These are phyloP conservation scores for Ceratobasidium theobromae DNA, from an alignment of 1,284 basidiomycete species.

Conservation along the genomic window DNA sequence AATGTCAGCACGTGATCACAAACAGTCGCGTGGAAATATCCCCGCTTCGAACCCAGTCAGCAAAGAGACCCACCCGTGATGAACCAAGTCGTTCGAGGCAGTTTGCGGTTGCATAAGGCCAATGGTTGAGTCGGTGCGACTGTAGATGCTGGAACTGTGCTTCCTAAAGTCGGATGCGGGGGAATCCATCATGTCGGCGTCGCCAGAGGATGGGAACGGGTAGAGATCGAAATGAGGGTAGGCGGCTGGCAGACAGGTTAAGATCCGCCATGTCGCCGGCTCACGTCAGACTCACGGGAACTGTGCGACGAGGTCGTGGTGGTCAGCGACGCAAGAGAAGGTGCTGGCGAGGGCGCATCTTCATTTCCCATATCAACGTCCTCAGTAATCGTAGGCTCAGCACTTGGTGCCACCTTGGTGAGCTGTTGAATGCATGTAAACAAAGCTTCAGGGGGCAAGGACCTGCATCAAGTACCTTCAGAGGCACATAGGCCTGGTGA, in stretches of 20 bases:
- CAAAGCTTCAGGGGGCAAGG: background rate
- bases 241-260: conserved; percentile 44
- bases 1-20: background rate
- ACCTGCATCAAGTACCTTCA: conserved; percentile 37
- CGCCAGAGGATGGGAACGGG: conserved; percentile 53
- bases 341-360: conserved; percentile 12
- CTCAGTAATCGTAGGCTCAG: conserved; percentile 14
- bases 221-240: conserved; percentile 66
- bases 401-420: conserved; percentile 23
- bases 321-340: conserved; percentile 24
- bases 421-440: conserved; percentile 8
- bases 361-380: conserved; percentile 31
- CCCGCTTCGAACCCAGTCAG: conserved; percentile 23
- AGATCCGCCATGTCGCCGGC: background rate
- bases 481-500: conserved; percentile 53
- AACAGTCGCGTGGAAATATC: conserved; percentile 4
- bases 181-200: conserved; percentile 52
- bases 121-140: conserved; percentile 41
- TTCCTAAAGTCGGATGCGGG: conserved; percentile 47
- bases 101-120: conserved; percentile 70
- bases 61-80: conserved; percentile 65
- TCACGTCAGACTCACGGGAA: conserved; percentile 14
- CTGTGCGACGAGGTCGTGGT: conserved; percentile 16
- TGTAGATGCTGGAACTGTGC: conserved; percentile 43
- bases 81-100: conserved; percentile 49